Evolutionary conservation across 441 rosid genomes (phyloP).

Genomic region (Arabidopsis hybrid): DNA sequence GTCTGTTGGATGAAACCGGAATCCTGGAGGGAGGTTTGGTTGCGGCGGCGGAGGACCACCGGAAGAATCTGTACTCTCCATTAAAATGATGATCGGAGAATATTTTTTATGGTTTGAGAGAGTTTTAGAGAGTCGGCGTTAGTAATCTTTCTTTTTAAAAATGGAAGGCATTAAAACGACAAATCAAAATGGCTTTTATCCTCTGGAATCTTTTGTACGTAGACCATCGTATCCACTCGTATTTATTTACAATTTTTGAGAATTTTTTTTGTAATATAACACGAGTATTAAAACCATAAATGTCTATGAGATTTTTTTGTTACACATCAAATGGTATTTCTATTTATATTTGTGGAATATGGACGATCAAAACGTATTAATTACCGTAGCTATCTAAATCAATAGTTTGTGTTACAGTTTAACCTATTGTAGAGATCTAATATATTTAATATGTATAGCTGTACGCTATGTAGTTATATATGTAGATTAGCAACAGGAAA

Average conservation of each 20-base stretch:
- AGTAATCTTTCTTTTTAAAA: background rate
- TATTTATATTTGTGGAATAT: slow-evolving; percentile 6
- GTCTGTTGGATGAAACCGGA: slow-evolving; percentile 97
- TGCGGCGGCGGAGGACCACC: slow-evolving; percentile 55
- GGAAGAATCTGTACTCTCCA: slow-evolving; percentile 79
- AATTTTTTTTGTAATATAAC: background rate
- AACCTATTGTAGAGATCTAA: background rate
- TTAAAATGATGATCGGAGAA: slow-evolving; percentile 16
- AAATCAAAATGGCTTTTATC: slow-evolving; percentile 24
- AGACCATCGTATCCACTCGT: slow-evolving; percentile 36
- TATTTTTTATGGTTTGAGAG: slow-evolving; percentile 9
- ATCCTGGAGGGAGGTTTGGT: slow-evolving; percentile 87
- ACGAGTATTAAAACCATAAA: slow-evolving; percentile 7
- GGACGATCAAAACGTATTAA: background rate
- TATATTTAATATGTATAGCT: background rate
- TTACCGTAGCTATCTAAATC: slow-evolving; percentile 5
- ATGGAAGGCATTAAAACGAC: slow-evolving; percentile 26
- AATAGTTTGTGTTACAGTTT: background rate
- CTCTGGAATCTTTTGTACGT: slow-evolving; percentile 36
- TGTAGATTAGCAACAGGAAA: background rate
- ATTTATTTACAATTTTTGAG: background rate
- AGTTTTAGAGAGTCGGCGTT: slow-evolving; percentile 30
- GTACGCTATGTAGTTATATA: background rate
- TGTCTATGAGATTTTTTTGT: background rate
- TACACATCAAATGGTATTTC: slow-evolving; percentile 18